A percentile compares a stretch with the other conserved stretches of the same genome.
Conservation (phyloP, 768 basidiomycete genomes). For the Tubosaeta sp. region DNA sequence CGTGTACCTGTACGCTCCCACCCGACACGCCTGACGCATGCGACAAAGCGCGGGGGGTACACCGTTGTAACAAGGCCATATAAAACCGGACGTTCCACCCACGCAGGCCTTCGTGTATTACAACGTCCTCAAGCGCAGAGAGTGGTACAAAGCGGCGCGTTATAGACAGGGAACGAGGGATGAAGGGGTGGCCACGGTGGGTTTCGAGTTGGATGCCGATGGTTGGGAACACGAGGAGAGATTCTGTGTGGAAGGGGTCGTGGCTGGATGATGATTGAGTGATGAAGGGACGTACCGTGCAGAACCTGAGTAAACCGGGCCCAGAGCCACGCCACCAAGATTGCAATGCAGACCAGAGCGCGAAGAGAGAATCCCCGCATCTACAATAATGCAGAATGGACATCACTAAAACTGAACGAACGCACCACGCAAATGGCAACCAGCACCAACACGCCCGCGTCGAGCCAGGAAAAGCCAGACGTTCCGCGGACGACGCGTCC, state of each 20-base stretch:
- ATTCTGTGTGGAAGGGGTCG: conserved; percentile 44
- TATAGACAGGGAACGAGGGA: conserved; percentile 22
- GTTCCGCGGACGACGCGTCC: conserved; percentile 30
- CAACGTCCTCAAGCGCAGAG: conserved; percentile 48
- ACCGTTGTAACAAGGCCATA: conserved; percentile 41
- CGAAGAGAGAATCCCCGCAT: conserved; percentile 1
- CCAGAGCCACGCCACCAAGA: conserved; percentile 27
- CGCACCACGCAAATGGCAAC: not conserved
- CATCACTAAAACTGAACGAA: too few relatives aligned
- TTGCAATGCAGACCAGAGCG: not conserved
- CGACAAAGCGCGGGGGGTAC: too few relatives aligned
- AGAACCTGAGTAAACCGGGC: conserved; percentile 41
- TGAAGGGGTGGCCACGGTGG: conserved; percentile 50
- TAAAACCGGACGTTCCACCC: conserved; percentile 74
- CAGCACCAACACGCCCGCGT: conserved; percentile 29
- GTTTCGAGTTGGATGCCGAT: conserved; percentile 77
- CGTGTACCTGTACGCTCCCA: conserved; percentile 10
- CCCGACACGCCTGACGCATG: not conserved
- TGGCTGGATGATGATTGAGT: not conserved
- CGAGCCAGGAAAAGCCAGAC: conserved; percentile 30
- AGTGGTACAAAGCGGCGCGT: conserved; percentile 59
- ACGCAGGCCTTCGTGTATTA: conserved; percentile 71
- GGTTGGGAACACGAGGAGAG: conserved; percentile 58
- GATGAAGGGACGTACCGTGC: conserved; percentile 35
- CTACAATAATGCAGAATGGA: too few relatives aligned